Evolutionary conservation across 192 early-diverging fungal species (phyloP), one percentile per base, ranked within the genome.

Genomic region (Lobosporangium transversale): DNA sequence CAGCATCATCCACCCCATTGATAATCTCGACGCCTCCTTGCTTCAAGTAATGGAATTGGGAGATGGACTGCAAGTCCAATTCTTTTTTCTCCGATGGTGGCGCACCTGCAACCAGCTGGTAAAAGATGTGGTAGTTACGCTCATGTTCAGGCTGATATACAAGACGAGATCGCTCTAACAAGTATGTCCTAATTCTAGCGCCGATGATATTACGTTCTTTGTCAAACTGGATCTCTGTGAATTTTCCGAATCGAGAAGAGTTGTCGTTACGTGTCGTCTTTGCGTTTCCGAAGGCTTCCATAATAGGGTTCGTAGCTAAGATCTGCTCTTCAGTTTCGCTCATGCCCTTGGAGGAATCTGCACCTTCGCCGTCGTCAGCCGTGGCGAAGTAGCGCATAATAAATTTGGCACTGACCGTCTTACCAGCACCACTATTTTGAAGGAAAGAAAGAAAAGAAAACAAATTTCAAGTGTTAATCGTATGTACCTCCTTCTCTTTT

Each of bases 231-330:
- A 99, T 97, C 80, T 88, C 60, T 67, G 55, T 80, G 53, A 97
- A 99, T 86, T 99, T 99, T 60, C 97, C 97, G 76, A 99, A 99
- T 23, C 97, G 91, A 49, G 96, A 98, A 59, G 87, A 90, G 86
- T 99, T 99, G 85, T 99, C 97, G 86, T 99, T 99, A 76, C 97
- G 84, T 8, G 97, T 98, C 12, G 97, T 99, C 80, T 99, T 99
- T 31, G 97, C 95, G 83, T 99, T 99, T 68, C 97, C 97, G 78
- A 99, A 99, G 48, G 97, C 91, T 88, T 99, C 97, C 87, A 98
- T 96, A 74, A 99, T 97, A 12, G 97, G 97, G 83, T 99, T 99
- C 40, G 96, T 99, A 4, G 97, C 89, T 58, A 94, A 69, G 58
- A 94, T 92, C 83, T 91, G 90, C 67, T 94, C 91, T 69, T 94